Conservation (phyloP, 345 rosid species). For the Clausena lansium region DNA sequence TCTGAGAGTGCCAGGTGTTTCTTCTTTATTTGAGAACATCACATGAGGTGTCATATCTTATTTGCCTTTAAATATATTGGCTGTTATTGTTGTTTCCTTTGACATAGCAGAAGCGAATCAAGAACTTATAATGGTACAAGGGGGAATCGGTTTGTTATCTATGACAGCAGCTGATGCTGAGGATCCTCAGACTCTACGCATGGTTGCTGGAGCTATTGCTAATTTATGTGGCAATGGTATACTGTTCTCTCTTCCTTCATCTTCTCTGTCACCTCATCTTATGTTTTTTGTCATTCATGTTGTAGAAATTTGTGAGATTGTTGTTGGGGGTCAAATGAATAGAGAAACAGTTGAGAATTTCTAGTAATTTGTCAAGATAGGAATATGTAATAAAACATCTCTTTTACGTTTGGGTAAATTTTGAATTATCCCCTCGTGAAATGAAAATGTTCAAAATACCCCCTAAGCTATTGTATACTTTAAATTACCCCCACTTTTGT, state of each 20-base stretch:
- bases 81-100: constrained; percentile 11
- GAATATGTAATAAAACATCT: not conserved
- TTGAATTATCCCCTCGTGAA: too few relatives aligned
- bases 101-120: constrained; percentile 80
- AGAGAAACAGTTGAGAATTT: not conserved
- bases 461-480: too few relatives aligned
- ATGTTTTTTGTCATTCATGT: not conserved
- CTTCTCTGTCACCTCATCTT: not conserved
- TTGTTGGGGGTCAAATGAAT: not conserved
- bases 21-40: not conserved
- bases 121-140: constrained; percentile 92
- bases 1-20: not conserved
- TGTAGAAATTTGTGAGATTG: not conserved
- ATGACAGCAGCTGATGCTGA: constrained; percentile 84
- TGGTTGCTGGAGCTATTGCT: constrained; percentile 99
- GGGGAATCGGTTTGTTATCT: constrained; percentile 82
- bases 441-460: too few relatives aligned
- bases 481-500: too few relatives aligned
- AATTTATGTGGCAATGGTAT: constrained; percentile 98
- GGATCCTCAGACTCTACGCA: constrained; percentile 94
- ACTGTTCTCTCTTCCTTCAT: not conserved
- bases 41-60: not conserved
- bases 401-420: too few relatives aligned
- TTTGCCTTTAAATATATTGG: not conserved
- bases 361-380: not conserved